phyloP scores from a whole-genome alignment of 1,284 basidiomycete genomes.

The Puccinia triticina region DNA sequence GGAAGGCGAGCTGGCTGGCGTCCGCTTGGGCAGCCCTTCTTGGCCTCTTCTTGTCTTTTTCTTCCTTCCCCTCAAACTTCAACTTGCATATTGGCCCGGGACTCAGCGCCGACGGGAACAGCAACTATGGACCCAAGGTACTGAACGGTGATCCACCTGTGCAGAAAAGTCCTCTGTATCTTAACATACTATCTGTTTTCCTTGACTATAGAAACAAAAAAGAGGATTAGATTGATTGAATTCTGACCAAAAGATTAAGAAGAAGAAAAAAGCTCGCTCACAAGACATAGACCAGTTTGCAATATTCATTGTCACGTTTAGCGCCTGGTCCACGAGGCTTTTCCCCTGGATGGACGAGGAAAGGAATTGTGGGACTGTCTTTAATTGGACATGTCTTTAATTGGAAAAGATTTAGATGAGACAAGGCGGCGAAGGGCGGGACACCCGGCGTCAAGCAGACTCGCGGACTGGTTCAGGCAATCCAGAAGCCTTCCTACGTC shows the following conservation, averaged over 20 bases:
- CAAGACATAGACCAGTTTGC: slow-evolving; percentile 40
- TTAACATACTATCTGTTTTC: slow-evolving; percentile 21
- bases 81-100: background rate
- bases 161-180: background rate
- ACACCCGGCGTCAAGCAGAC: no score
- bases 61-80: background rate
- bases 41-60: background rate
- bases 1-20: background rate
- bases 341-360: slow-evolving; percentile 13
- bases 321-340: background rate
- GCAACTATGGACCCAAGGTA: background rate
- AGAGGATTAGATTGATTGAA: background rate
- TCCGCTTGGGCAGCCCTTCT: background rate
- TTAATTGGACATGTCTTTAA: no score
- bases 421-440: background rate
- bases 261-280: background rate
- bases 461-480: no score
- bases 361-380: slow-evolving; percentile 9
- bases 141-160: slow-evolving; percentile 22
- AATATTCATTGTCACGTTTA: background rate
- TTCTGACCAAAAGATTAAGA: background rate
- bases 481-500: background rate
- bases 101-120: slow-evolving; percentile 4
- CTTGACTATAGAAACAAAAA: slow-evolving; percentile 15
- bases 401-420: background rate